Conservation (phyloP, 352 stramenopile genomes). For the Phytophthora tentaculata region DNA sequence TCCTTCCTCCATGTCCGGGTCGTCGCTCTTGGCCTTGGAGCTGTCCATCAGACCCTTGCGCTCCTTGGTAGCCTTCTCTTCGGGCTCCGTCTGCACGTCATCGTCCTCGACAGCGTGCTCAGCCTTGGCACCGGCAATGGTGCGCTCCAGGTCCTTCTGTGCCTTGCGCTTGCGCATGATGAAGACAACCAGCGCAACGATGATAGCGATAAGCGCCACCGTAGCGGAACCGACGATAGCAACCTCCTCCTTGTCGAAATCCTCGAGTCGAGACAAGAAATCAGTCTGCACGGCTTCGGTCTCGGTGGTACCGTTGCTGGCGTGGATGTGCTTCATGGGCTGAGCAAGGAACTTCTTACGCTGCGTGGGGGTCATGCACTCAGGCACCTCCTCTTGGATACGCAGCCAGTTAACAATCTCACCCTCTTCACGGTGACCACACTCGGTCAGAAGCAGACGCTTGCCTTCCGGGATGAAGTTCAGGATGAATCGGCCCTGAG, state of each 20-base stretch:
- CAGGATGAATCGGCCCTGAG: slow-evolving; percentile 78
- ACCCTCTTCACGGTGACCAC: slow-evolving; percentile 81
- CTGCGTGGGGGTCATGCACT: slow-evolving; percentile 83
- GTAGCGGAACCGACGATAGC: slow-evolving; percentile 68
- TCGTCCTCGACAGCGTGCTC: slow-evolving; percentile 79
- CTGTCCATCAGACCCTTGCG: slow-evolving; percentile 77
- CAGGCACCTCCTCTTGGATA: slow-evolving; percentile 80
- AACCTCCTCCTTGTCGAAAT: slow-evolving; percentile 70
- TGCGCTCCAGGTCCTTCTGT: slow-evolving; percentile 80
- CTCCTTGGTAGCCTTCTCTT: slow-evolving; percentile 70
- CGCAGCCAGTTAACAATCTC: slow-evolving; percentile 90
- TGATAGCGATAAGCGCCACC: slow-evolving; percentile 64
- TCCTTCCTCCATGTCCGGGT: slow-evolving; percentile 70
- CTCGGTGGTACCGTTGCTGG: slow-evolving; percentile 64
- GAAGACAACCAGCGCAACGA: slow-evolving; percentile 75
- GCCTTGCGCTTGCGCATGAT: slow-evolving; percentile 80
- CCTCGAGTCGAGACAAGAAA: slow-evolving; percentile 69
- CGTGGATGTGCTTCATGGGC: slow-evolving; percentile 89
- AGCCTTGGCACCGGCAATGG: slow-evolving; percentile 82
- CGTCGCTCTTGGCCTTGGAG: slow-evolving; percentile 66
- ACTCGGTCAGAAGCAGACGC: slow-evolving; percentile 80
- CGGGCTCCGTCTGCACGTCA: slow-evolving; percentile 49
- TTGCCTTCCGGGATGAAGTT: slow-evolving; percentile 88
- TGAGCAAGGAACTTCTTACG: slow-evolving; percentile 84
- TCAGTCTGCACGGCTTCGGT: slow-evolving; percentile 60